A percentile compares a stretch with the other conserved stretches of the same genome.
Evolutionary conservation across 1,284 basidiomycete genomes (phyloP).

Genomic region (Sutorius eximius): DNA sequence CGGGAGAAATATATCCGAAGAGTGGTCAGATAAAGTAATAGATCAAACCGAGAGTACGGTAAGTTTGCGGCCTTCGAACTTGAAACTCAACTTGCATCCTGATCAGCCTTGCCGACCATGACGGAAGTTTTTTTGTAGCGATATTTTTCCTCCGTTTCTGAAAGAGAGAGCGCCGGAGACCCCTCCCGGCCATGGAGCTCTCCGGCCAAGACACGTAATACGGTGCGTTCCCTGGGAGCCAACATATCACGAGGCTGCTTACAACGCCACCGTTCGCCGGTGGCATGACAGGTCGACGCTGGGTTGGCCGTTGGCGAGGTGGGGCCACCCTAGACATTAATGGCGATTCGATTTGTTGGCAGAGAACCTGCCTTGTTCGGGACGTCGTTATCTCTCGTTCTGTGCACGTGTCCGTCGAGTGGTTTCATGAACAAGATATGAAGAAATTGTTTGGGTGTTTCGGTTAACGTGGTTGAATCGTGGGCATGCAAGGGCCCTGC

Average conservation of each 20-base stretch:
- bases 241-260: background rate
- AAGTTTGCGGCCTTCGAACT: conserved; percentile 36
- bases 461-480: conserved; percentile 14
- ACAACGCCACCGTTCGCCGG: conserved; percentile 9
- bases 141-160: conserved; percentile 25
- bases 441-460: conserved; percentile 13
- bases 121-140: conserved; percentile 26
- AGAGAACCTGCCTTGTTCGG: conserved; percentile 10
- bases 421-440: conserved; percentile 13
- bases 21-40: conserved; percentile 33
- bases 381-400: conserved; percentile 14
- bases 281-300: background rate
- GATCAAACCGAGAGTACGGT: conserved; percentile 29
- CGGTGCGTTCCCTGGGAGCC: background rate
- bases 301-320: background rate
- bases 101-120: conserved; percentile 34
- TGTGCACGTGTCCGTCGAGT: conserved; percentile 12
- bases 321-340: background rate
- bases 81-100: conserved; percentile 34
- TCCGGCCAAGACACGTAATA: conserved; percentile 29
- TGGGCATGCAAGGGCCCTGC: conserved; percentile 15
- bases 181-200: background rate
- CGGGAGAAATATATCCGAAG: conserved; percentile 33
- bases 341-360: background rate
- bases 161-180: conserved; percentile 18